Evolutionary conservation across 2,329 filamentous ascomycete genomes (phyloP).

Genomic region (Stenocarpella maydis): DNA sequence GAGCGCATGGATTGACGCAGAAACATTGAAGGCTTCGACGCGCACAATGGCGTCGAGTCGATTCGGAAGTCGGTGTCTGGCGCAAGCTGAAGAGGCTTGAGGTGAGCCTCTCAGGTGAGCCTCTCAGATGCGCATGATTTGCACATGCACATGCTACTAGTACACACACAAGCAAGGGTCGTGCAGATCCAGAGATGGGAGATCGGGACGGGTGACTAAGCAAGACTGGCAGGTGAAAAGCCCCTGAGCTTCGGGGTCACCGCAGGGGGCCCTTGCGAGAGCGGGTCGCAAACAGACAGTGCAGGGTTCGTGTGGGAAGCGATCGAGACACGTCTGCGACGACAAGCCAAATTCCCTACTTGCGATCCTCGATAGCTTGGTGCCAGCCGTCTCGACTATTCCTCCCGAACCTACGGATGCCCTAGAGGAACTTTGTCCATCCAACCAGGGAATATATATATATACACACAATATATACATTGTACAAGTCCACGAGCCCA

Average conservation of each 20-base stretch:
- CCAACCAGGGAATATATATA: neutral
- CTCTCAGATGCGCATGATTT: slow-evolving; percentile 10
- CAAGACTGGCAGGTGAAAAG: neutral
- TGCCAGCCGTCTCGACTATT: neutral
- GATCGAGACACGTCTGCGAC: slow-evolving; percentile 31
- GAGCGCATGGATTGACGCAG: slow-evolving; percentile 31
- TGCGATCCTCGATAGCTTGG: neutral
- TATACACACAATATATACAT: no score
- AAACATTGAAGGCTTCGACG: slow-evolving; percentile 25
- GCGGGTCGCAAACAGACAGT: slow-evolving; percentile 24
- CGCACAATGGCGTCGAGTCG: no score
- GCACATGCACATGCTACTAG: no score
- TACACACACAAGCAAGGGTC: slow-evolving; percentile 11
- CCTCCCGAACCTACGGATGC: neutral
- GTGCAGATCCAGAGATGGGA: neutral
- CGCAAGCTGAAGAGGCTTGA: neutral
- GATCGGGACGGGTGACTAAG: slow-evolving; percentile 10
- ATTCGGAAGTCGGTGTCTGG: no score
- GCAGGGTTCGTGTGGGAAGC: slow-evolving; percentile 20
- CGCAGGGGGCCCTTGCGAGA: slow-evolving; percentile 16
- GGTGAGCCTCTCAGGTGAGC: slow-evolving; percentile 12
- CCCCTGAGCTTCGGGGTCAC: slow-evolving; percentile 9
- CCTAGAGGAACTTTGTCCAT: slow-evolving; percentile 1
- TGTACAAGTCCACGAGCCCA: slow-evolving; percentile 19
- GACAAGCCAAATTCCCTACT: neutral